These are phyloP conservation scores for Xylaria sp. DNA, from an alignment of 2,329 filamentous ascomycete genomes.

Conservation along the genomic window DNA sequence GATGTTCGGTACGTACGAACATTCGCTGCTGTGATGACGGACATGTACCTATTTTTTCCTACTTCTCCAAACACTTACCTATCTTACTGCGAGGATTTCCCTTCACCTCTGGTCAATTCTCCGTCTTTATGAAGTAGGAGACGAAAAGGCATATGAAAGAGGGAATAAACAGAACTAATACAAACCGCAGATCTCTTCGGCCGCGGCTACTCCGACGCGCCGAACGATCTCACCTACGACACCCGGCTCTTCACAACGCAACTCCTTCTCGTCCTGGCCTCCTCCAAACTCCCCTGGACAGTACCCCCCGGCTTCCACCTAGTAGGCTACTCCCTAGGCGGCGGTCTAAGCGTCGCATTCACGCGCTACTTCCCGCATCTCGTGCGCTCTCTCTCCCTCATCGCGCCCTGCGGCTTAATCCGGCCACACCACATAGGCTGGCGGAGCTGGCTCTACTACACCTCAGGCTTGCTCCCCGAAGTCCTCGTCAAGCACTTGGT, in stretches of 20 bases:
- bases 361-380: constrained; percentile 74
- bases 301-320: constrained; percentile 69
- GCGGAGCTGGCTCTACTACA: constrained; percentile 72
- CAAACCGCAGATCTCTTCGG: constrained; percentile 72
- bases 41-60: background rate
- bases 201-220: constrained; percentile 80
- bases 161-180: background rate
- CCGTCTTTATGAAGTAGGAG: background rate
- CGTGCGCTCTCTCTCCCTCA: constrained; percentile 70
- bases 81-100: background rate
- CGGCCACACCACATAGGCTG: constrained; percentile 70
- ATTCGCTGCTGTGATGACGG: constrained; percentile 44
- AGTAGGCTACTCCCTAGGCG: constrained; percentile 83
- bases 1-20: constrained; percentile 75
- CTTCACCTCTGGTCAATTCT: background rate
- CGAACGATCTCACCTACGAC: constrained; percentile 69
- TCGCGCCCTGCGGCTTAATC: constrained; percentile 77
- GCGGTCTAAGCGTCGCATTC: constrained; percentile 77
- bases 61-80: background rate
- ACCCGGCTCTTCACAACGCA: constrained; percentile 72
- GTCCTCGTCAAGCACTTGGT: constrained; percentile 59
- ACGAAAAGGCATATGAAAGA: background rate
- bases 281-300: constrained; percentile 69
- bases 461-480: constrained; percentile 68
- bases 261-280: constrained; percentile 73